Percentiles rank a stretch among this genome's conserved stretches.
Evolutionary conservation across 805 yeast species (phyloP).

Genomic region (Teunomyces pallodes): DNA sequence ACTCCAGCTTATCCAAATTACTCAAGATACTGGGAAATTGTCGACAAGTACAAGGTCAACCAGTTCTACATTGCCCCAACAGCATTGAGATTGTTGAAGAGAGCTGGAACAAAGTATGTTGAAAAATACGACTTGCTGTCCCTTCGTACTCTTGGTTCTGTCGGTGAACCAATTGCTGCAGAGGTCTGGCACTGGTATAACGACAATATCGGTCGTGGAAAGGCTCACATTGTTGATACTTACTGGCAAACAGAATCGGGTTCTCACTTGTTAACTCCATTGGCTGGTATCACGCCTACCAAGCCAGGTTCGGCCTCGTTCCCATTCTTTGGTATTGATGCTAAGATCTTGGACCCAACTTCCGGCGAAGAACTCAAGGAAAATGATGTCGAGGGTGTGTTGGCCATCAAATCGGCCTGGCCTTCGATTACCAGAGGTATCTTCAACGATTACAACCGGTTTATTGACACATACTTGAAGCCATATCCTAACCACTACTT

Average conservation of each 20-base stretch:
- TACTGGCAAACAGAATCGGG: conserved; percentile 99
- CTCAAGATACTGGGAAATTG: conserved; percentile 95
- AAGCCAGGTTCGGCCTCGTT: conserved; percentile 97
- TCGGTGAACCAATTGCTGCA: conserved; percentile 97
- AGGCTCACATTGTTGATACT: conserved; percentile 91
- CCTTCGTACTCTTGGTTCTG: conserved; percentile 92
- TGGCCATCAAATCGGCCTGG: conserved; percentile 89
- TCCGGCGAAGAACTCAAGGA: conserved; percentile 81
- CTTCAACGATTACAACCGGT: conserved; percentile 83
- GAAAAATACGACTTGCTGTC: conserved; percentile 77
- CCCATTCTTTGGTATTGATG: conserved; percentile 94
- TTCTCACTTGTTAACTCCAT: conserved; percentile 88
- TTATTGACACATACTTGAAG: conserved; percentile 84
- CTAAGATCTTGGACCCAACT: conserved; percentile 90
- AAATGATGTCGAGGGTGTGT: conserved; percentile 93
- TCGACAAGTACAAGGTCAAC: conserved; percentile 86
- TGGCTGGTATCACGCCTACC: conserved; percentile 92
- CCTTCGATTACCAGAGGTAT: conserved; percentile 99
- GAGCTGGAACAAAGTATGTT: conserved; percentile 86
- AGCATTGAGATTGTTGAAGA: conserved; percentile 83
- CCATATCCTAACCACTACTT: conserved; percentile 94
- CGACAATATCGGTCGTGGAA: conserved; percentile 83
- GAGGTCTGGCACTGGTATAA: conserved; percentile 99
- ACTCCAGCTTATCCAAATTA: conserved; percentile 96
- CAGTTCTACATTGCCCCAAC: conserved; percentile 99